Base-by-base conservation (phyloP, 2,329 filamentous ascomycete species). In the Neofusicoccum ribis region DNA sequence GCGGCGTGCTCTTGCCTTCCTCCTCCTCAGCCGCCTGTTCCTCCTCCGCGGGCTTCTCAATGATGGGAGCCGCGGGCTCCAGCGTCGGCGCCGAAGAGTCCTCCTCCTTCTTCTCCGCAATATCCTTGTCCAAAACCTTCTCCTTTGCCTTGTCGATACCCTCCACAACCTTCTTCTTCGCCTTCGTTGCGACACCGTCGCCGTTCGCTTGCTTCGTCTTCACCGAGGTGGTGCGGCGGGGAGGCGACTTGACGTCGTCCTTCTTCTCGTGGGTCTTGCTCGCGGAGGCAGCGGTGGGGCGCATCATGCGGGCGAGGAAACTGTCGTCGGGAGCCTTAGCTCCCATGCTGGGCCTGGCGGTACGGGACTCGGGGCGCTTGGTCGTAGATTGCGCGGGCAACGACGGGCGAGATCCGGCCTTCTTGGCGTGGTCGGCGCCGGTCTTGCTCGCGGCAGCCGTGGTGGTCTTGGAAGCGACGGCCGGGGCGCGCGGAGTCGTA, bases 281-380 rank as follows among this genome's bases (percentile, higher is more conserved):
- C 8, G 88, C 84, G 5, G 88, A 91, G 51, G 86, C 82, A 50
- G 89, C 85, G 0, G 91, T 93, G 2, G 91, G 91, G 46, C 90
- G 83, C 87, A 89, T 93, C 90, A 93, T 92, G 61, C 91, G 86
- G n/a, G 89, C 90, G 31, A 93, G 79, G 77, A 93, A 93, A 14
- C 87, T 78, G 69, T 91, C 88, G 68, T 91, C 89, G 1, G 90
- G 82, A 17, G 85, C 84, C 20, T 43, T 49, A 4, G 41, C 43
- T 11, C 51, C 63, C 27, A 59, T 52, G 36, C 63, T 64, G 43
- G 63, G 43, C 34, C 63, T 56, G 68, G 59, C 84, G 71, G 70
- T 81, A 73, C 75, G 82, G 74, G 66, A 84, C 39, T 79, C 79
- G 9, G 81, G 73, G 68, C 85, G 88, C 76, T 86, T 89, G 49